Percentiles rank a stretch among this genome's conserved stretches.
phyloP scores from a whole-genome alignment of 257 asterid species.

The Scutellaria barbata region DNA sequence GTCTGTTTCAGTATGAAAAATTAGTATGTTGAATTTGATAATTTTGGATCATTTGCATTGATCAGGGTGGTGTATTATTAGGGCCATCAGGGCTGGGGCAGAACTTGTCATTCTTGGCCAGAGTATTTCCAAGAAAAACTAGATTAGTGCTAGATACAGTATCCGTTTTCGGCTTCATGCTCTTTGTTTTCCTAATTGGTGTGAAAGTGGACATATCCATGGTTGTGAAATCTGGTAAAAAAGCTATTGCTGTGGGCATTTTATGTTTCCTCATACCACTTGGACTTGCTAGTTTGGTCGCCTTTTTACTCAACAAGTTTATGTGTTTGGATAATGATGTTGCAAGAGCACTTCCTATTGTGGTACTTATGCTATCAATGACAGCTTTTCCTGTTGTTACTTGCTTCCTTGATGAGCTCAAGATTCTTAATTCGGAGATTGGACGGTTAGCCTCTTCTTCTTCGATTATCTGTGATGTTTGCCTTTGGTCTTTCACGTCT shows the following conservation, averaged over 20 bases:
- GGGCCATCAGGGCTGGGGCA: constrained; percentile 70
- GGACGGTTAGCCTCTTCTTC: constrained; percentile 75
- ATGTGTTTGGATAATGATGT: constrained; percentile 49
- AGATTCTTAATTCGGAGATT: constrained; percentile 69
- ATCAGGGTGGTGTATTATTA: constrained; percentile 69
- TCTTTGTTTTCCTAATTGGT: constrained; percentile 60
- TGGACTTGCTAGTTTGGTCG: constrained; percentile 50
- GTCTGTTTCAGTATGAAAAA: background rate
- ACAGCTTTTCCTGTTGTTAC: constrained; percentile 70
- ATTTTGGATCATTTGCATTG: constrained; percentile 41
- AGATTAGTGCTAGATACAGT: constrained; percentile 60
- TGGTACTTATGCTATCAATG: constrained; percentile 58
- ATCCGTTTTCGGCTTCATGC: constrained; percentile 64
- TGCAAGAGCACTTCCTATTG: constrained; percentile 44
- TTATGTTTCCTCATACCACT: constrained; percentile 59
- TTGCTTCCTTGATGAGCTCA: constrained; percentile 68
- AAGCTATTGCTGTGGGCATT: constrained; percentile 61
- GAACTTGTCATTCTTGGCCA: constrained; percentile 39
- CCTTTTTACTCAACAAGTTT: constrained; percentile 48
- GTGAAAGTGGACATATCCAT: constrained; percentile 63
- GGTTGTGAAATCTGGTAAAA: constrained; percentile 58
- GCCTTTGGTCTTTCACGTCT: constrained; percentile 51
- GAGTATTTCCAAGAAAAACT: constrained; percentile 51
- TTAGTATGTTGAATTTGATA: background rate
- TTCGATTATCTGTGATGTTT: constrained; percentile 58